These are phyloP conservation scores for Fonsecaea erecta DNA, from an alignment of 2,329 filamentous ascomycete species.

Conservation along the genomic window DNA sequence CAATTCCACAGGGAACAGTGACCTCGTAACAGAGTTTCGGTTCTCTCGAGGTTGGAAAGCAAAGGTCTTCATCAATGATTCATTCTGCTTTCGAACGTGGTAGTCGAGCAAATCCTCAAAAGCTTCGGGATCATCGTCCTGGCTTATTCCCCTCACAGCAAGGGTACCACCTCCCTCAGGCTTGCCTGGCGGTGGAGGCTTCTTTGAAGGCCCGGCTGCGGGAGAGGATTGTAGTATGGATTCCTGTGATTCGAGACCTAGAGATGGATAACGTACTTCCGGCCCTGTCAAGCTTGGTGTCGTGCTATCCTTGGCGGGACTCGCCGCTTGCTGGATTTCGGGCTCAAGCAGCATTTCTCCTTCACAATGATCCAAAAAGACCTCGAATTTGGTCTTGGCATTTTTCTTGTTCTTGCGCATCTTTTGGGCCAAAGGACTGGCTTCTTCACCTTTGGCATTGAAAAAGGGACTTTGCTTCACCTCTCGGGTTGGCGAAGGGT, in stretches of 20 bases:
- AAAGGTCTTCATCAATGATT: slow-evolving; percentile 44
- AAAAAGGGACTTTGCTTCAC: slow-evolving; percentile 57
- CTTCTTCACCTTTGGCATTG: slow-evolving; percentile 39
- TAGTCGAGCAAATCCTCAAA: slow-evolving; percentile 45
- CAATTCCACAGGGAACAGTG: neutral
- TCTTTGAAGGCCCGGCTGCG: neutral
- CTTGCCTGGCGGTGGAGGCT: neutral
- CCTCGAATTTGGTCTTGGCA: slow-evolving; percentile 51
- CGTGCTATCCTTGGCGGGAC: slow-evolving; percentile 27
- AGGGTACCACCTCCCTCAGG: neutral
- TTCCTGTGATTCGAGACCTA: slow-evolving; percentile 25
- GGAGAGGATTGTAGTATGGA: slow-evolving; percentile 37
- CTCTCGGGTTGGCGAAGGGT: slow-evolving; percentile 42
- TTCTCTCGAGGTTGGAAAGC: slow-evolving; percentile 38
- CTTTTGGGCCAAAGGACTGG: slow-evolving; percentile 48
- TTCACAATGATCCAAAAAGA: slow-evolving; percentile 60
- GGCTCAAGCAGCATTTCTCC: slow-evolving; percentile 55
- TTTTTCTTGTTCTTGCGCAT: slow-evolving; percentile 46
- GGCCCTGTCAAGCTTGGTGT: neutral
- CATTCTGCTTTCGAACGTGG: slow-evolving; percentile 46
- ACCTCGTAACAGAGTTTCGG: neutral
- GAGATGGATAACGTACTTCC: neutral
- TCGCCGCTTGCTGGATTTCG: slow-evolving; percentile 40
- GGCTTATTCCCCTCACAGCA: slow-evolving; percentile 20
- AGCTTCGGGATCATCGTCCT: slow-evolving; percentile 33